Percentiles rank a stretch among this genome's conserved stretches.
Conservation (phyloP, 1,284 basidiomycete species). For the Marasmius fiardii region DNA sequence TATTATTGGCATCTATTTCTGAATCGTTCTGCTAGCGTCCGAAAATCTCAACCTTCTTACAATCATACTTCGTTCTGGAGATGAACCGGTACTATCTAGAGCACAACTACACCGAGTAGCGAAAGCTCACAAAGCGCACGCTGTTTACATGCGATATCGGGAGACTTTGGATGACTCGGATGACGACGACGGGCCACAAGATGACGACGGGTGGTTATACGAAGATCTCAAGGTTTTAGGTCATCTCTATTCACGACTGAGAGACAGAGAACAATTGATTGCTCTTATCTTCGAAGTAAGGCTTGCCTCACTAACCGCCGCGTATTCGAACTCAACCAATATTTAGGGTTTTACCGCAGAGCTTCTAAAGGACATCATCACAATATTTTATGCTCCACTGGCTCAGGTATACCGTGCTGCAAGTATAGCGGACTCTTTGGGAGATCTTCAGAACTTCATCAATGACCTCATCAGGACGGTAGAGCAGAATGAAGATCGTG, state of each 20-base stretch:
- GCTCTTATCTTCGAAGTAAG: constrained; percentile 91
- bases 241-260: constrained; percentile 73
- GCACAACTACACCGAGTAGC: constrained; percentile 79
- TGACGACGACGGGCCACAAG: constrained; percentile 87
- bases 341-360: constrained; percentile 91
- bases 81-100: constrained; percentile 71
- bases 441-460: constrained; percentile 92
- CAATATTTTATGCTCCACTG: constrained; percentile 98
- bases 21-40: constrained; percentile 35
- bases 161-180: constrained; percentile 77
- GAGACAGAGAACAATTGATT: constrained; percentile 92
- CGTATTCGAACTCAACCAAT: constrained; percentile 2
- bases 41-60: constrained; percentile 83
- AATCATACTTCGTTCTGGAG: constrained; percentile 79
- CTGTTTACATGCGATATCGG: constrained; percentile 63
- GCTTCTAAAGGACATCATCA: constrained; percentile 96
- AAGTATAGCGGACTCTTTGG: constrained; percentile 91
- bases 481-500: constrained; percentile 87
- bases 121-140: constrained; percentile 74
- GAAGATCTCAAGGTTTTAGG: constrained; percentile 85
- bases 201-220: constrained; percentile 93
- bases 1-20: neutral
- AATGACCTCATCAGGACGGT: constrained; percentile 96
- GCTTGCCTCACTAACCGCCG: constrained; percentile 4
- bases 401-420: constrained; percentile 98